phyloP scores from a whole-genome alignment of 257 asterid species.

The Solanum sitiens region DNA sequence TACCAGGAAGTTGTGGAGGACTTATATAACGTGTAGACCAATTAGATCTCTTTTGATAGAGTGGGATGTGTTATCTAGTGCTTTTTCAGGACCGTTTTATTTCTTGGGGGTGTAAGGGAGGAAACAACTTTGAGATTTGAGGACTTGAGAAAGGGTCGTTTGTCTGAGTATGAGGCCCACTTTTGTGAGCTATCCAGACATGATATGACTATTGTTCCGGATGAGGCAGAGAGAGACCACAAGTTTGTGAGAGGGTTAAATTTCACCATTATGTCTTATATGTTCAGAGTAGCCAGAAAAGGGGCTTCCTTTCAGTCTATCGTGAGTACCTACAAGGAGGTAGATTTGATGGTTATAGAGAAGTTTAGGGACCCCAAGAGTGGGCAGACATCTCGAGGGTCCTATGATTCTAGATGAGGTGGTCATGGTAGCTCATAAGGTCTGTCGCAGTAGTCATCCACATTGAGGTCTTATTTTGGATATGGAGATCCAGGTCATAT shows the following conservation, averaged over 20 bases:
- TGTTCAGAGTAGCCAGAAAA: neutral
- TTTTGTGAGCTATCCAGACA: neutral
- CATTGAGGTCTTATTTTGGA: neutral
- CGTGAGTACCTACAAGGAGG: neutral
- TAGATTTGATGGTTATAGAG: neutral
- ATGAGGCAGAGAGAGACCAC: neutral
- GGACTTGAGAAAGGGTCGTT: neutral
- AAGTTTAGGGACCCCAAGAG: neutral
- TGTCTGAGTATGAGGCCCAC: fast-evolving
- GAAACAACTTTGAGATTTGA: neutral
- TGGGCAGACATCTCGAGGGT: neutral
- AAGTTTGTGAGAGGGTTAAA: neutral
- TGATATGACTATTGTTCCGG: neutral
- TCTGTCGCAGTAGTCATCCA: too few relatives aligned
- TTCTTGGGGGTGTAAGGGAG: neutral
- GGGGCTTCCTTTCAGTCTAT: neutral
- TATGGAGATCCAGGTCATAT: neutral
- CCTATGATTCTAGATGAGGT: neutral
- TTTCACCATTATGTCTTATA: neutral
- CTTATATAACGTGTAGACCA: too few relatives aligned
- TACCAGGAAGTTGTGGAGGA: neutral
- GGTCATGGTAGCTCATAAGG: neutral
- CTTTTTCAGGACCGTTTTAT: neutral
- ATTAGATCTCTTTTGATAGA: neutral
- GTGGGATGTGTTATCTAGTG: neutral